Evolutionary conservation across 305 asterid genomes (phyloP).

Genomic region (Fraxinus baroniana): DNA sequence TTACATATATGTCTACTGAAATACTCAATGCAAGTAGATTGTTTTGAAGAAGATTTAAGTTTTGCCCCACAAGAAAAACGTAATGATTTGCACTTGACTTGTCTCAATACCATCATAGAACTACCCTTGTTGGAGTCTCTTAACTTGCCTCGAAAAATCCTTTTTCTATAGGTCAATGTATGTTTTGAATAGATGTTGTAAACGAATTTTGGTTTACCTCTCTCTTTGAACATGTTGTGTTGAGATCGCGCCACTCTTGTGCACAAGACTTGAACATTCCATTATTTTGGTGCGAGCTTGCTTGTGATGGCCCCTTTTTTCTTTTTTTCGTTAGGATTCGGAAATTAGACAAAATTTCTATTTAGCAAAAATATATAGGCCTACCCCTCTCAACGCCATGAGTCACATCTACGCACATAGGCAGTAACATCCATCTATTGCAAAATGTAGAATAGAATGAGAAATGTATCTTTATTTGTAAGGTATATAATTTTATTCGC

Average conservation of each 20-base stretch:
- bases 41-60: background rate
- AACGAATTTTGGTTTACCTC: background rate
- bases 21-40: background rate
- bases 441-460: background rate
- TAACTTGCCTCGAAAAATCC: background rate
- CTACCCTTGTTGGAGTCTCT: background rate
- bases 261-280: background rate
- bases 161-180: background rate
- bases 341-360: background rate
- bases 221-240: background rate
- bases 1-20: background rate
- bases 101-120: background rate
- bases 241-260: background rate
- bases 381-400: background rate
- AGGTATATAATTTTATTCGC: background rate
- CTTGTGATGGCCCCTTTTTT: background rate
- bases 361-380: background rate
- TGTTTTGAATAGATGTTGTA: background rate
- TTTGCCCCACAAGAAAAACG: background rate
- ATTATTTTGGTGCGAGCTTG: background rate
- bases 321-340: background rate
- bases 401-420: background rate
- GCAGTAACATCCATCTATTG: background rate
- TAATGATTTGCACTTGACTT: background rate
- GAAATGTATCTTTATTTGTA: background rate